Base-by-base conservation (phyloP, 2,329 filamentous ascomycete species). In the Samsoniella hepiali region DNA sequence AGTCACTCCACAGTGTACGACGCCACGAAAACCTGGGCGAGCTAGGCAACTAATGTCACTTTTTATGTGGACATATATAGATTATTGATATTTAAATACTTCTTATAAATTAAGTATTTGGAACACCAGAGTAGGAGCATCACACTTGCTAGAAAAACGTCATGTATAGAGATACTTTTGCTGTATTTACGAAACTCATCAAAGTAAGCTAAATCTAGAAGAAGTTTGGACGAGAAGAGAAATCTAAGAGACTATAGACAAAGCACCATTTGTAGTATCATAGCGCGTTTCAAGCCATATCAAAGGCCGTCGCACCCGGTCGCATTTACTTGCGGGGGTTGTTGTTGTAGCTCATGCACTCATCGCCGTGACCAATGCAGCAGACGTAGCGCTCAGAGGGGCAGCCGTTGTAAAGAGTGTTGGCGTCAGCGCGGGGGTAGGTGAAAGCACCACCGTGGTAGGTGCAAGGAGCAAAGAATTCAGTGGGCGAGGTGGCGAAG, bases 391-490 rank as follows among this genome's bases (percentile, higher is more conserved):
- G 50, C 49, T 62, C 58, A 27, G 49, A 54, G 31, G 58, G 49
- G 58, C 58, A 62, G 29, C 50, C 29, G 40, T 34, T 31, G 40
- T 62, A 54, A 7, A 62, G 27, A 34, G 58, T 62, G 58, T 62
- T 62, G 50, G 58, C 58, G 44, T 62, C 58, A 11, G 58, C 58
- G 9, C 49, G 27, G 15, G 58, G 58, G 50, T 62, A 62, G 29
- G 58, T 62, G 34, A 62, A 62, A 17, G 58, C 58, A 36, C 58
- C 58, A 13, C 49, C 58, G 38, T 62, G 58, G 58, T 49, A 62
- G 10, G 49, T 55, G 58, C 58, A 62, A 9, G 58, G 58, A 29
- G 15, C 8, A 15, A 62, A 62, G 49, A 62, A 62, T 3, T 44
- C 49, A n/a, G 49, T 54, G 40, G 49, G 58, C 27, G 36, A 27